These are phyloP conservation scores for Posidonia oceanica DNA, from an alignment of 116 monocot species.

Conservation along the genomic window DNA sequence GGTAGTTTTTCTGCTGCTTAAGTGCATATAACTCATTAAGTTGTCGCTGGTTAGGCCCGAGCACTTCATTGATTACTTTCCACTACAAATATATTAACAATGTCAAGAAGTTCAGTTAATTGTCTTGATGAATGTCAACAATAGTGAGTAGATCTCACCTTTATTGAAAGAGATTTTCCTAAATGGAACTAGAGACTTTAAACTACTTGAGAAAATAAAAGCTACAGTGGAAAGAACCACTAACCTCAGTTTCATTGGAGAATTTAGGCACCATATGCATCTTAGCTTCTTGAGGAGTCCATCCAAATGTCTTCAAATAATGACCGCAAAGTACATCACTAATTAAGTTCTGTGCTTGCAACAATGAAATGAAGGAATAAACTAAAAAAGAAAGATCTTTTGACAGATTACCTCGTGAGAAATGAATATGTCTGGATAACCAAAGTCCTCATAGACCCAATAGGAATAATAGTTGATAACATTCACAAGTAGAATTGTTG, in stretches of 20 bases:
- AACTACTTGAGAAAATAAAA: too few relatives aligned
- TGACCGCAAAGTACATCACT: neutral
- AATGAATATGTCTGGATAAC: slow-evolving; percentile 73
- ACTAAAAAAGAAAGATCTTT: neutral
- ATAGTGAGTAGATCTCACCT: too few relatives aligned
- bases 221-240: neutral
- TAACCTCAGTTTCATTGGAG: slow-evolving; percentile 78
- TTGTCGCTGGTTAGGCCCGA: slow-evolving; percentile 83
- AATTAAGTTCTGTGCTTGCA: neutral
- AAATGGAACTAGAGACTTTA: too few relatives aligned
- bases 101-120: neutral
- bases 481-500: neutral
- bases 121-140: neutral
- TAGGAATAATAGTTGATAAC: slow-evolving; percentile 87
- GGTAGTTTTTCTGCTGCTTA: slow-evolving; percentile 38
- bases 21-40: slow-evolving; percentile 72
- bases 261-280: slow-evolving; percentile 84
- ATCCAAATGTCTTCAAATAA: slow-evolving; percentile 66
- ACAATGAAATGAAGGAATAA: neutral
- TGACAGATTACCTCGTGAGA: slow-evolving; percentile 74
- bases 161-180: too few relatives aligned
- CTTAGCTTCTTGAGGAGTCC: slow-evolving; percentile 84
- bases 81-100: slow-evolving; percentile 39
- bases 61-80: slow-evolving; percentile 84
- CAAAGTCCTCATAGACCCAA: slow-evolving; percentile 83